Evolutionary conservation across 2,329 filamentous ascomycete genomes (phyloP).

Genomic region (Aquanectria penicillioides): DNA sequence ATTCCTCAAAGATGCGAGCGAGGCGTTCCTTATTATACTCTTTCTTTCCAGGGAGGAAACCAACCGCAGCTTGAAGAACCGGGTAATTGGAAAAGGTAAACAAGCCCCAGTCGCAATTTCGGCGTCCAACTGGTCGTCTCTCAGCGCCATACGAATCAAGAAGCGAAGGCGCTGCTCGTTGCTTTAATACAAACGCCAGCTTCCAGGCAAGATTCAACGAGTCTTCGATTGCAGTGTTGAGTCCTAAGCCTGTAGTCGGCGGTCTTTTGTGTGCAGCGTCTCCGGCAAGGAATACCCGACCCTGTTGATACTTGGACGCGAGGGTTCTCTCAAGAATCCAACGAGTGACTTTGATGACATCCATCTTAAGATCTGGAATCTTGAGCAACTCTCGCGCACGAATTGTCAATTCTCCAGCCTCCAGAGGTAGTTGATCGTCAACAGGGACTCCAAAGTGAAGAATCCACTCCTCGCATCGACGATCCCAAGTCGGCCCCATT

Average conservation of each 20-base stretch:
- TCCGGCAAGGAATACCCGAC: background rate
- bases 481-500: background rate
- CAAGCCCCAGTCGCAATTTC: slow-evolving; percentile 1
- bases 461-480: background rate
- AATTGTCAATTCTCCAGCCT: background rate
- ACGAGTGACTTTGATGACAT: background rate
- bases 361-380: background rate
- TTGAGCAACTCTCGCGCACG: background rate
- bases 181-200: background rate
- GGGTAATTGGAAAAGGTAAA: background rate
- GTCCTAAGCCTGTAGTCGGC: background rate
- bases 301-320: background rate
- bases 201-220: background rate
- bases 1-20: background rate
- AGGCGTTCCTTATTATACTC: background rate
- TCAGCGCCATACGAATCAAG: background rate
- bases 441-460: background rate
- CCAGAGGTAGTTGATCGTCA: background rate
- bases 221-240: background rate
- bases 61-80: background rate
- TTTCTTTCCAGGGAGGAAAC: background rate
- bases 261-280: background rate
- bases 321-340: background rate
- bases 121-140: background rate
- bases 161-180: background rate